These are phyloP conservation scores for Aspergillus ruber DNA, from an alignment of 2,329 filamentous ascomycete genomes.

Conservation along the genomic window DNA sequence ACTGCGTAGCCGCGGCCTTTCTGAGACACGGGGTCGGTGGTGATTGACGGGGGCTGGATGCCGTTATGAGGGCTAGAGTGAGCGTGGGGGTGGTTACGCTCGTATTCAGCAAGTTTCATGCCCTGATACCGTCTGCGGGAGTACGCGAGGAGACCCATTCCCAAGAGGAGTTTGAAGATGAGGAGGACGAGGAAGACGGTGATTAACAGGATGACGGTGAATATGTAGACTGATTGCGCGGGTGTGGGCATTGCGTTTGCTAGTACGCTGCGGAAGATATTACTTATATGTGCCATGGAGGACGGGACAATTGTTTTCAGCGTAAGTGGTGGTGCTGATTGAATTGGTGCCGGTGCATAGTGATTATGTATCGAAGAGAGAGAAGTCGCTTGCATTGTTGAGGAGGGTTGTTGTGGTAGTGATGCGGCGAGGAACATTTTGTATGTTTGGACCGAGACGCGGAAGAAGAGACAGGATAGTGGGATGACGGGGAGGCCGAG, in stretches of 20 bases:
- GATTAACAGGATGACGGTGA: conserved; percentile 77
- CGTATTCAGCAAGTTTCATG: conserved; percentile 65
- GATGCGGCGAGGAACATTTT: conserved; percentile 94
- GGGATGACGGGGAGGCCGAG: conserved; percentile 88
- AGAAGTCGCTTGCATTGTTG: conserved; percentile 30
- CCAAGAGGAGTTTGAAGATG: conserved; percentile 75
- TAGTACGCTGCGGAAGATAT: conserved; percentile 33
- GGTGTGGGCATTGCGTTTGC: conserved; percentile 39
- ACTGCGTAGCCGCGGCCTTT: conserved; percentile 44
- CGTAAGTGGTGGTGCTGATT: conserved; percentile 55
- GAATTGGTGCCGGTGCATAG: conserved; percentile 58
- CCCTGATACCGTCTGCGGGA: conserved; percentile 69
- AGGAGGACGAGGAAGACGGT: conserved; percentile 78
- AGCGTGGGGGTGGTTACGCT: not conserved
- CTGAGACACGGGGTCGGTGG: conserved; percentile 3
- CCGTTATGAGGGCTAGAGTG: too few species aligned
- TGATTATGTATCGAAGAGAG: conserved; percentile 39
- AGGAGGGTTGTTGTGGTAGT: conserved; percentile 62
- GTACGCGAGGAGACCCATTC: conserved; percentile 78
- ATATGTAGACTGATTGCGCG: conserved; percentile 35
- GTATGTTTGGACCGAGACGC: conserved; percentile 90
- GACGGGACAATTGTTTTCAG: conserved; percentile 48
- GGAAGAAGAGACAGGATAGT: conserved; percentile 86
- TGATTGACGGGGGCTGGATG: not conserved
- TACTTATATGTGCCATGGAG: conserved; percentile 47